These are phyloP conservation scores for Clitopilus passeckerianus DNA, from an alignment of 768 basidiomycete species.

Conservation along the genomic window DNA sequence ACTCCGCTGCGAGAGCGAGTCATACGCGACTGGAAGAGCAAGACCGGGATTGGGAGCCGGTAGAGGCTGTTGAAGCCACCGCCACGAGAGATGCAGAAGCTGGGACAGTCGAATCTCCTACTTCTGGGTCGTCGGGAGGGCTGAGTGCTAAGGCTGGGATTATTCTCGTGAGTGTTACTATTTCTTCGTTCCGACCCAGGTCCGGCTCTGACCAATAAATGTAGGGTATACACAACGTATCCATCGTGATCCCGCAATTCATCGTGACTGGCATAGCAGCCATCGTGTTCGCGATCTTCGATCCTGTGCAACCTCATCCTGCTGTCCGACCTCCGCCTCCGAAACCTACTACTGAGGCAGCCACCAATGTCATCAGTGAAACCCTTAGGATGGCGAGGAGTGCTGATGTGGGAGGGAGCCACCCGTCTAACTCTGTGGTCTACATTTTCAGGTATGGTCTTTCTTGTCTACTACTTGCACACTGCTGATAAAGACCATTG, in stretches of 20 bases:
- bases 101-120: not conserved
- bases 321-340: conserved; percentile 3
- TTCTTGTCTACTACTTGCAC: not conserved
- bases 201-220: not conserved
- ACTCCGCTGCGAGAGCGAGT: conserved; percentile 45
- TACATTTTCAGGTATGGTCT: conserved; percentile 72
- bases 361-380: not conserved
- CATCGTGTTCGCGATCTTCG: conserved; percentile 81
- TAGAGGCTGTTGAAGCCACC: not conserved
- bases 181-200: not conserved
- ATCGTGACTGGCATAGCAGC: conserved; percentile 84
- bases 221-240: conserved; percentile 94
- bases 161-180: conserved; percentile 56
- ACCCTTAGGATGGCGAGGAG: conserved; percentile 6
- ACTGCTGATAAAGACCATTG: not conserved
- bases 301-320: conserved; percentile 44
- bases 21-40: conserved; percentile 32
- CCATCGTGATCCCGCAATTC: conserved; percentile 92
- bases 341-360: not conserved
- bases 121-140: conserved; percentile 18
- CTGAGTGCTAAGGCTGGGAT: conserved; percentile 85
- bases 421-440: conserved; percentile 63
- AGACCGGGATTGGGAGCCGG: conserved; percentile 25
- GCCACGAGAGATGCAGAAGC: not conserved
- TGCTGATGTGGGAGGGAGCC: conserved; percentile 17